Evolutionary conservation across 805 yeast species (phyloP).

Genomic region (Ogataea dorogensis): DNA sequence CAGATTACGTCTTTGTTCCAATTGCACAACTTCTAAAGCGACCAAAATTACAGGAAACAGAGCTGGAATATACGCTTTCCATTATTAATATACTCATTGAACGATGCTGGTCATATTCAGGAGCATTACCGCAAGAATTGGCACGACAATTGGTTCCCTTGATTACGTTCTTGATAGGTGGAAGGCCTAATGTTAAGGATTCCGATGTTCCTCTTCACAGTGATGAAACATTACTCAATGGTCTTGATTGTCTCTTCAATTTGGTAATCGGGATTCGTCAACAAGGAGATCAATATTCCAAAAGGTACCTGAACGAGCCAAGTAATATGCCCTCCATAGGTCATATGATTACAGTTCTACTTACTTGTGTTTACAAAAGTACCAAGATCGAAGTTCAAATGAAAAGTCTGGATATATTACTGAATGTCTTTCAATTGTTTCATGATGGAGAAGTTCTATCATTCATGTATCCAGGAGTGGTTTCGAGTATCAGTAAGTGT

Average conservation of each 20-base stretch:
- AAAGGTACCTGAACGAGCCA: slow-evolving; percentile 31
- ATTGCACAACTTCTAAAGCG: slow-evolving; percentile 51
- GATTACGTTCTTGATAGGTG: slow-evolving; percentile 46
- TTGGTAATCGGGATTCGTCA: slow-evolving; percentile 34
- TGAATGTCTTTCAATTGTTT: slow-evolving; percentile 34
- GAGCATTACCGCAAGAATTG: slow-evolving; percentile 36
- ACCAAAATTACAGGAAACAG: slow-evolving; percentile 43
- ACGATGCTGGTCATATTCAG: slow-evolving; percentile 45
- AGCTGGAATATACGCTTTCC: slow-evolving; percentile 44
- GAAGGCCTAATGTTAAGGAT: slow-evolving; percentile 38
- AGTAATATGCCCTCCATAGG: slow-evolving; percentile 45
- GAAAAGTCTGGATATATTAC: slow-evolving; percentile 35
- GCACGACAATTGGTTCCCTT: slow-evolving; percentile 48
- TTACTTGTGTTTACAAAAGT: slow-evolving; percentile 36
- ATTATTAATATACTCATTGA: slow-evolving; percentile 43
- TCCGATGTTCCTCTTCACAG: slow-evolving; percentile 29
- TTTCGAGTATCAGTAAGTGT: slow-evolving; percentile 43
- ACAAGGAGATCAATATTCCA: slow-evolving; percentile 26
- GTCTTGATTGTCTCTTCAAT: slow-evolving; percentile 32
- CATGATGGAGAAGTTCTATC: slow-evolving; percentile 50
- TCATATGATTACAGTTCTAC: slow-evolving; percentile 44
- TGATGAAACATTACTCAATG: slow-evolving; percentile 38
- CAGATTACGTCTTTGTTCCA: slow-evolving; percentile 65
- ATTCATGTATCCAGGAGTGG: slow-evolving; percentile 50
- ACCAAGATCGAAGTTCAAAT: slow-evolving; percentile 31